Conservation (phyloP, 257 asterid species). For the Verbena officinalis region DNA sequence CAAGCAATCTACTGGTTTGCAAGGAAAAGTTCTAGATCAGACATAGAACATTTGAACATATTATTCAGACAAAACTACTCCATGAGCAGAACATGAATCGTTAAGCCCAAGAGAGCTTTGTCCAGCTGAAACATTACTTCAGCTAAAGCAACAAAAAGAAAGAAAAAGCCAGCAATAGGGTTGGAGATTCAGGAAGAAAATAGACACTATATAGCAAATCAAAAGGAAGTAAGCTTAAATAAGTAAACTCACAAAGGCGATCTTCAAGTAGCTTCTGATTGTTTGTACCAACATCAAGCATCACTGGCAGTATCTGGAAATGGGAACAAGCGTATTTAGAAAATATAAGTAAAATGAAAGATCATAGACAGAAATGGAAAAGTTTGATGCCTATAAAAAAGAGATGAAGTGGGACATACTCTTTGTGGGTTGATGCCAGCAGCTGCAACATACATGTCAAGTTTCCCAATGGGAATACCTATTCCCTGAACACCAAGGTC, state of each 20-base stretch:
- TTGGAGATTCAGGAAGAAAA: constrained; percentile 22
- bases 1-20: constrained; percentile 23
- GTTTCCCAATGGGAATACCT: constrained; percentile 97
- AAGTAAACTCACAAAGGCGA: constrained; percentile 83
- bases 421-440: constrained; percentile 99
- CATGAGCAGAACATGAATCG: constrained; percentile 19
- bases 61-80: constrained; percentile 17
- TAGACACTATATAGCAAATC: constrained; percentile 1
- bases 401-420: constrained; percentile 49
- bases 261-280: constrained; percentile 90
- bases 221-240: constrained; percentile 15
- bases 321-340: constrained; percentile 21
- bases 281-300: constrained; percentile 99
- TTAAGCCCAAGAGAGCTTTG: not conserved
- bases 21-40: constrained; percentile 13
- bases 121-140: not conserved
- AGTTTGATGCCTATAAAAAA: too few species aligned
- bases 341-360: constrained; percentile 6
- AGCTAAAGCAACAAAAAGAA: constrained; percentile 24
- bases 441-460: constrained; percentile 99
- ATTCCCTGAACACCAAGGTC: constrained; percentile 99
- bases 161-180: constrained; percentile 20
- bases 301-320: constrained; percentile 88
- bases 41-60: not conserved
- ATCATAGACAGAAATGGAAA: too few species aligned